A percentile compares a stretch with the other conserved stretches of the same genome.
Evolutionary conservation across 169 alveolate genomes (phyloP).

Genomic region (Theileria parva): DNA sequence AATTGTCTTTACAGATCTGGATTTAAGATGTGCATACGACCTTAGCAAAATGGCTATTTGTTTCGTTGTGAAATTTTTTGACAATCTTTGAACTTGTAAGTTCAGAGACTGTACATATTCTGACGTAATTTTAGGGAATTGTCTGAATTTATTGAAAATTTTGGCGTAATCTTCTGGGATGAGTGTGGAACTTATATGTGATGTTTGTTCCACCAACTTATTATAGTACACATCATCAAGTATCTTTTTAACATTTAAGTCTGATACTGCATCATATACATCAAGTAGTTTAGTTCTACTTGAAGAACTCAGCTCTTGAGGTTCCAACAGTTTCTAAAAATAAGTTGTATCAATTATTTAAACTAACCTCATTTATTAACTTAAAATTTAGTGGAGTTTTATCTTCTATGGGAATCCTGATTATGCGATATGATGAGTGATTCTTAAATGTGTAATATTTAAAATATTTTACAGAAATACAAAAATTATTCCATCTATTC

Average conservation of each 20-base stretch:
- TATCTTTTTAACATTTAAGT: constrained; percentile 4
- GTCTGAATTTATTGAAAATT: constrained; percentile 6
- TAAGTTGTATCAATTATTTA: neutral
- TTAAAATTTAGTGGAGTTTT: constrained; percentile 7
- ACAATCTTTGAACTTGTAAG: constrained; percentile 27
- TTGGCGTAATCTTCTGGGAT: constrained; percentile 51
- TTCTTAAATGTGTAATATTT: neutral
- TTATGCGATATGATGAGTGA: constrained; percentile 37
- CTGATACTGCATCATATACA: constrained; percentile 25
- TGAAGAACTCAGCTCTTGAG: constrained; percentile 30
- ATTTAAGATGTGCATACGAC: constrained; percentile 30
- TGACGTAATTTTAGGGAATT: neutral
- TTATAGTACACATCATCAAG: constrained; percentile 31
- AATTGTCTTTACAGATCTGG: constrained; percentile 47
- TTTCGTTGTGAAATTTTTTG: constrained; percentile 29
- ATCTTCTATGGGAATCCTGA: constrained; percentile 35
- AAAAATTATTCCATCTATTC: neutral
- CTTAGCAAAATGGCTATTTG: constrained; percentile 46
- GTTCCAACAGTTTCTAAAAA: constrained; percentile 28
- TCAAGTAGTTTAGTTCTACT: constrained; percentile 23
- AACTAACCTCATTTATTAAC: constrained; percentile 7
- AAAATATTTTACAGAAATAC: neutral
- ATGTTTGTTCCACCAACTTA: constrained; percentile 36
- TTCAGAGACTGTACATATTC: constrained; percentile 27
- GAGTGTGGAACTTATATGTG: constrained; percentile 16